Conservation (phyloP, 176 grass and related monocot genomes). For the Typha latifolia region DNA sequence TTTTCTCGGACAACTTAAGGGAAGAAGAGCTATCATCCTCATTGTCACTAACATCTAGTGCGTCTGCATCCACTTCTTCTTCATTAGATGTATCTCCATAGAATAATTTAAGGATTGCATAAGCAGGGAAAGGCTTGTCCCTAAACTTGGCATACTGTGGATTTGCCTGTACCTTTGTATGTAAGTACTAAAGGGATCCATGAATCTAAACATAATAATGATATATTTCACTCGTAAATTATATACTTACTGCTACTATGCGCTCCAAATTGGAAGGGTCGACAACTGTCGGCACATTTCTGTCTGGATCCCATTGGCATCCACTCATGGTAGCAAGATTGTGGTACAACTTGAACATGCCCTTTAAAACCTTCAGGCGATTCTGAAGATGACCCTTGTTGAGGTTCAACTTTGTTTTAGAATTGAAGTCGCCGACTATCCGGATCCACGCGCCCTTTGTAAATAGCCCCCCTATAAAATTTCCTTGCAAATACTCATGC, state of each 20-base stretch:
- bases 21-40: conserved; percentile 21
- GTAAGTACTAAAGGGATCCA: neutral
- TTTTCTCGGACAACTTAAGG: conserved; percentile 18
- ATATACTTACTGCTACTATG: neutral
- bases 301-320: conserved; percentile 3
- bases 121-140: conserved; percentile 22
- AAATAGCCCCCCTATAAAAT: neutral
- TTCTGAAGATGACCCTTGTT: conserved; percentile 5
- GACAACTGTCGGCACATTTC: neutral
- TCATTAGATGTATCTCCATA: conserved; percentile 10
- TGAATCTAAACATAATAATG: neutral
- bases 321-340: neutral
- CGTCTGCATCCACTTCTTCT: conserved; percentile 16
- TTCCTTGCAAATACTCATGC: neutral
- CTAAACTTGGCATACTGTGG: conserved; percentile 25
- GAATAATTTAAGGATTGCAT: conserved; percentile 26
- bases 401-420: neutral
- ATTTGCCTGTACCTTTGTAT: conserved; percentile 17
- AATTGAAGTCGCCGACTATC: neutral
- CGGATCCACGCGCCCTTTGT: neutral
- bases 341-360: conserved; percentile 1
- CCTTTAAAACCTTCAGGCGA: conserved; percentile 4
- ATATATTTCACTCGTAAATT: neutral
- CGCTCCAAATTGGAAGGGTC: conserved; percentile 1
- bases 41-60: conserved; percentile 25